These are phyloP conservation scores for Globisporangium emineosum DNA, from an alignment of 352 stramenopile species.

Conservation along the genomic window DNA sequence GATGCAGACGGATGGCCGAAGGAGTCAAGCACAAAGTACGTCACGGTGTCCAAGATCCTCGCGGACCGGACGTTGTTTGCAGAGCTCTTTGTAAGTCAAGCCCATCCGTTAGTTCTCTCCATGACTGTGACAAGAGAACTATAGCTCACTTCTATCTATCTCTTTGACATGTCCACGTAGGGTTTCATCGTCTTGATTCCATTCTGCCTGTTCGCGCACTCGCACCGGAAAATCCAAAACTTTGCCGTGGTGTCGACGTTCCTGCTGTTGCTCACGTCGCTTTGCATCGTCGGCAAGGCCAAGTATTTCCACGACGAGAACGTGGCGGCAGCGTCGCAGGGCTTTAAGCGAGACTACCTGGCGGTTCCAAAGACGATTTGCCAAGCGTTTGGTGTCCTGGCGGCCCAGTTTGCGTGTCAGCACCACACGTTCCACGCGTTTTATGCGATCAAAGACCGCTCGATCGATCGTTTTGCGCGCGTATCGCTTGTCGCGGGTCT, in stretches of 20 bases:
- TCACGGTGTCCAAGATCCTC: slow-evolving; percentile 23
- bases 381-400: slow-evolving; percentile 44
- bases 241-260: slow-evolving; percentile 22
- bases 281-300: slow-evolving; percentile 30
- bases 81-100: slow-evolving; percentile 29
- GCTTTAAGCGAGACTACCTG: slow-evolving; percentile 41
- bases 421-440: slow-evolving; percentile 61
- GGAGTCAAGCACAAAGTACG: slow-evolving; percentile 11
- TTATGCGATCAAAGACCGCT: slow-evolving; percentile 35
- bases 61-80: slow-evolving; percentile 32
- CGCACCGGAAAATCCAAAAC: slow-evolving; percentile 28
- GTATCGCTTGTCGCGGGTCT: slow-evolving; percentile 32
- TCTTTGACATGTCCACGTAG: slow-evolving; percentile 13
- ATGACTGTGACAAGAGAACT: neutral
- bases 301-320: slow-evolving; percentile 27
- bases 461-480: slow-evolving; percentile 29
- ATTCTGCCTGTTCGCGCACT: slow-evolving; percentile 33
- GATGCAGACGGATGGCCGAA: slow-evolving; percentile 22
- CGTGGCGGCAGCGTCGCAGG: slow-evolving; percentile 22
- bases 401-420: slow-evolving; percentile 36
- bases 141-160: neutral
- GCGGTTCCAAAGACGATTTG: slow-evolving; percentile 45
- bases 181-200: slow-evolving; percentile 33
- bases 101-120: no score
- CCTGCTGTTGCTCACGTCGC: slow-evolving; percentile 26